Conservation (phyloP, 2,329 filamentous ascomycete species). For the Colletotrichum sp. region DNA sequence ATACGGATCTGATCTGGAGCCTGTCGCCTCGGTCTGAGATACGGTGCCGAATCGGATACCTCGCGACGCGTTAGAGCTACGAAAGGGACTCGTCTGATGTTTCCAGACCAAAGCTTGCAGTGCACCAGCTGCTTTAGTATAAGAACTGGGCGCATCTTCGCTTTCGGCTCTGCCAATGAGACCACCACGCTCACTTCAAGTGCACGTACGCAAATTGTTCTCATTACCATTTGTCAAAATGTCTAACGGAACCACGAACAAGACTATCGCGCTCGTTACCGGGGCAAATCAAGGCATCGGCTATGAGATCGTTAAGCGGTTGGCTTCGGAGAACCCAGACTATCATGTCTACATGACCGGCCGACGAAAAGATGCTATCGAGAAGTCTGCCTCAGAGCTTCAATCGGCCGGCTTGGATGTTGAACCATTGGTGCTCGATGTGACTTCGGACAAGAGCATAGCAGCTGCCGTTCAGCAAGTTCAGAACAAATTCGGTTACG, state of each 20-base stretch:
- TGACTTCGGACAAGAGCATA: conserved; percentile 50
- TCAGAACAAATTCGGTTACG: conserved; percentile 51
- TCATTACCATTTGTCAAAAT: background rate
- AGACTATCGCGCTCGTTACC: conserved; percentile 1
- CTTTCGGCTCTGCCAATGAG: background rate
- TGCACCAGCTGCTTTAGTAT: background rate
- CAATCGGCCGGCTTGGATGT: background rate
- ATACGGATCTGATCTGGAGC: background rate
- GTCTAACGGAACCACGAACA: background rate
- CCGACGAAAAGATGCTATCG: conserved; percentile 2
- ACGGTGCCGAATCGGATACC: background rate
- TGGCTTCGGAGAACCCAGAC: background rate
- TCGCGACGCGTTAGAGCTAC: background rate
- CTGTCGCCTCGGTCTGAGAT: background rate
- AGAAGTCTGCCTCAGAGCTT: conserved; percentile 1
- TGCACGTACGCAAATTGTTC: fast-evolving
- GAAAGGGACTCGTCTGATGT: background rate
- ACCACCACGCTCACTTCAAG: fast-evolving
- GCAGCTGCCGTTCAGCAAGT: conserved; percentile 38
- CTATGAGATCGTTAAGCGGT: conserved; percentile 10
- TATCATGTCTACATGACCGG: conserved; percentile 11
- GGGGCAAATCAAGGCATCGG: conserved; percentile 20
- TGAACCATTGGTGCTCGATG: conserved; percentile 52
- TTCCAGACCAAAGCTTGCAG: background rate
- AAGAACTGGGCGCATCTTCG: background rate